Evolutionary conservation across 768 basidiomycete genomes (phyloP), one percentile per base, ranked within the genome.

Genomic region (Rossbeevera mucosa): DNA sequence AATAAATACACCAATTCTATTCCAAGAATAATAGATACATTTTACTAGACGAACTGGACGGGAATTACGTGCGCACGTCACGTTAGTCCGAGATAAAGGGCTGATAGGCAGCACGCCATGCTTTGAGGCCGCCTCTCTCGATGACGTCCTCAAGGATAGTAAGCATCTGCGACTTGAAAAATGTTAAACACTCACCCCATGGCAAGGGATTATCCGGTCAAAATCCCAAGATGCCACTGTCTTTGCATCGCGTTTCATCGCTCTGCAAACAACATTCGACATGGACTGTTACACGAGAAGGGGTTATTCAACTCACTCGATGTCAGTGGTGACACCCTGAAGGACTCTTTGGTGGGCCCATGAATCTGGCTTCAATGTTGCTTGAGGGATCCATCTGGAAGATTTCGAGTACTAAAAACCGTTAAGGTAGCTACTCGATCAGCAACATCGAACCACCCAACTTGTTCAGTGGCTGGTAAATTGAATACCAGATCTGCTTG

Each of bases 401-500:
- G 64, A 59, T 62, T 67, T 71, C 13, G 74, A 74, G 55, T 75
- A 76, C 74, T 76, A 38, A 43, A 7, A 4, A 28, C 13, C 9
- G 22, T 44, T 49, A 28, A 33, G 26, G 25, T 36, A 1, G 20
- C 13, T 1, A 29, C 16, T 9, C 9, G 11, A 44, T 24, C 5
- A 20, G 43, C 7, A 5, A 47, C 24, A 6, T 6, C 28, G 5
- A 26, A 11, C 2, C n/a, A 48, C 65, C 47, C 26, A 36, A 82
- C 83, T 71, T 93, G 91, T 68, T 94, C 91, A 2, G 66, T 83
- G 4, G 80, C 73, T 1, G 91, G 90, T 12, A 94, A 72, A 71
- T 94, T 94, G 73, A 91, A 80, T 3, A 94, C 66, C 41, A 94
- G 72, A 66, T 96, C 93, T 2, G 89, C 93, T 65, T 86, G 76